Percentiles rank a stretch among this genome's conserved stretches.
phyloP scores from a whole-genome alignment of 2,329 filamentous ascomycete species.

The Albifimbria verrucaria region DNA sequence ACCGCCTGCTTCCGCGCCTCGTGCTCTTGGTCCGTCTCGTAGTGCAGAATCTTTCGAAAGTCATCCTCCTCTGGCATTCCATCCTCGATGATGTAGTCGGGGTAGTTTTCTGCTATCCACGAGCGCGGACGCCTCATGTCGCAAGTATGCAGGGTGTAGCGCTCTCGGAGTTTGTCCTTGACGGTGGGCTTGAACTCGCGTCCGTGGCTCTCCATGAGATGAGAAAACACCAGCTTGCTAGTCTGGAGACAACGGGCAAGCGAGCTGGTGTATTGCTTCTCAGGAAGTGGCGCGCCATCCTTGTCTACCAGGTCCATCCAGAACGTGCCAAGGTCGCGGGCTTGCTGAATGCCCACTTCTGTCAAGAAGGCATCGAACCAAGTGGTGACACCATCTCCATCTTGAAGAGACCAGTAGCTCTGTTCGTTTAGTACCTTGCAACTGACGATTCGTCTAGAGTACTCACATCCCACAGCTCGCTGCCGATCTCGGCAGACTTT shows the following conservation, averaged over 20 bases:
- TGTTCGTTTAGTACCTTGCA: not conserved
- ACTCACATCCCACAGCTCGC: conserved; percentile 50
- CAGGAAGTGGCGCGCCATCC: conserved; percentile 49
- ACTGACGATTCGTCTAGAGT: no score
- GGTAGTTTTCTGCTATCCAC: conserved; percentile 48
- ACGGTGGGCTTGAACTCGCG: conserved; percentile 46
- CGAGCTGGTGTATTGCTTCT: conserved; percentile 55
- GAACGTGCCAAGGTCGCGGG: conserved; percentile 46
- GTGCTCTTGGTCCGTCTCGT: conserved; percentile 49
- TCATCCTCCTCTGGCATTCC: conserved; percentile 54
- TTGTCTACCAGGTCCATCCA: conserved; percentile 43
- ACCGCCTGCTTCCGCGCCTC: conserved; percentile 36
- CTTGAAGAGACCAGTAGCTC: conserved; percentile 34
- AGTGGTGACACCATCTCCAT: conserved; percentile 32
- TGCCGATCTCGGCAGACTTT: conserved; percentile 55
- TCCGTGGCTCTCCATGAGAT: conserved; percentile 32
- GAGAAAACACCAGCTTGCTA: conserved; percentile 45
- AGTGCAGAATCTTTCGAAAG: conserved; percentile 43
- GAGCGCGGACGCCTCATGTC: conserved; percentile 49
- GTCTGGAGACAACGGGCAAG: conserved; percentile 58
- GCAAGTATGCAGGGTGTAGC: conserved; percentile 59
- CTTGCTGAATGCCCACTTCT: conserved; percentile 49
- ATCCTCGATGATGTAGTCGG: conserved; percentile 47
- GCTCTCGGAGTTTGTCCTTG: conserved; percentile 58
- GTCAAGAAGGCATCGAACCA: conserved; percentile 50